Percentiles rank a stretch among this genome's conserved stretches.
Conservation (phyloP, 768 basidiomycete species). For the Jaapia argillacea region DNA sequence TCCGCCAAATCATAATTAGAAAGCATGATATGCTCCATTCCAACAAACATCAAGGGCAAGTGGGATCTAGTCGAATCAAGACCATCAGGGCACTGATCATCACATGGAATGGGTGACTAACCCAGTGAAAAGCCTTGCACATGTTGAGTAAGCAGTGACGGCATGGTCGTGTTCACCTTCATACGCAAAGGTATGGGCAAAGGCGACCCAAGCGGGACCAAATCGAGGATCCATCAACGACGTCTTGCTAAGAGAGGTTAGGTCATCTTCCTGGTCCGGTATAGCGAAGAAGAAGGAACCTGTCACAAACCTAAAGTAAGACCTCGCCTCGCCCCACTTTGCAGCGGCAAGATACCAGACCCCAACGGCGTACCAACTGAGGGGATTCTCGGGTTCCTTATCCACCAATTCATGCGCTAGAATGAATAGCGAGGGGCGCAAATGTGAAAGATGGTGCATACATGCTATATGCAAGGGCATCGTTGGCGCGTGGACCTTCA, state of each 20-base stretch:
- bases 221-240: conserved; percentile 95
- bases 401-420: conserved; percentile 95
- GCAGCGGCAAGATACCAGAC: conserved; percentile 87
- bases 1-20: conserved; percentile 75
- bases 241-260: conserved; percentile 59
- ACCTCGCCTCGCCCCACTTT: conserved; percentile 85
- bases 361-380: conserved; percentile 98
- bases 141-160: conserved; percentile 96
- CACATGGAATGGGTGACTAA: conserved; percentile 25
- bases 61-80: no score
- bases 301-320: conserved; percentile 80
- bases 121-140: conserved; percentile 92
- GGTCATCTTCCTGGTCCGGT: neutral
- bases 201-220: conserved; percentile 94
- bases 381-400: conserved; percentile 82
- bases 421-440: conserved; percentile 91
- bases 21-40: conserved; percentile 95
- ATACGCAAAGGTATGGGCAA: conserved; percentile 93
- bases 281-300: neutral
- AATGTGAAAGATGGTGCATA: conserved; percentile 90
- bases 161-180: conserved; percentile 99
- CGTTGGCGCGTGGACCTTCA: conserved; percentile 81
- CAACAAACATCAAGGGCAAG: conserved; percentile 89
- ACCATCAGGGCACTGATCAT: conserved; percentile 1
- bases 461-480: conserved; percentile 95